Percentiles rank a stretch among this genome's conserved stretches.
Evolutionary conservation across 164 flowering plant genomes (phyloP).

Genomic region (Piper longum): DNA sequence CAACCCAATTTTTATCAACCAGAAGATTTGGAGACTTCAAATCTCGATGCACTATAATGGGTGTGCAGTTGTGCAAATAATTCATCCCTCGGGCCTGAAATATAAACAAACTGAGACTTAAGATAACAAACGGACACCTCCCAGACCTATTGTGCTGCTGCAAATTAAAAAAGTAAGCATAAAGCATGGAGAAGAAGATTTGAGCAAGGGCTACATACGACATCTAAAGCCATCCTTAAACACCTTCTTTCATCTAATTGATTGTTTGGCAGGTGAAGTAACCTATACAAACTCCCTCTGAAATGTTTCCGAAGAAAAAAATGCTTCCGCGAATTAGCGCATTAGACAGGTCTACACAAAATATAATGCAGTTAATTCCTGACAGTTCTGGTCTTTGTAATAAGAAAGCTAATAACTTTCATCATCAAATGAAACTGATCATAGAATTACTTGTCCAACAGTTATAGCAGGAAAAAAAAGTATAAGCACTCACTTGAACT

Average conservation of each 20-base stretch:
- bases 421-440: neutral
- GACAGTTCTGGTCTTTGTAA: neutral
- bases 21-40: conserved; percentile 96
- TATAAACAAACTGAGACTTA: conserved; percentile 7
- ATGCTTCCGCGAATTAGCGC: neutral
- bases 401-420: neutral
- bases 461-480: neutral
- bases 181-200: neutral
- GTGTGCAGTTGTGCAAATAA: conserved; percentile 77
- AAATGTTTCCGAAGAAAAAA: conserved; percentile 4
- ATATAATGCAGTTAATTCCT: neutral
- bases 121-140: conserved; percentile 2
- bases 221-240: conserved; percentile 85
- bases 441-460: neutral
- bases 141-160: neutral
- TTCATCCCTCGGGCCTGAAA: conserved; percentile 95
- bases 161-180: neutral
- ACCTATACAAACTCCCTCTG: conserved; percentile 94
- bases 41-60: conserved; percentile 88
- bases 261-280: conserved; percentile 76
- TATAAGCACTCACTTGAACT: neutral
- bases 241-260: conserved; percentile 78
- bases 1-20: conserved; percentile 95
- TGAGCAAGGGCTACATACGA: conserved; percentile 29
- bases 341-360: neutral